These are phyloP conservation scores for Acanthamoeba royreba DNA, from an alignment of 208 protist genomes.

Conservation along the genomic window DNA sequence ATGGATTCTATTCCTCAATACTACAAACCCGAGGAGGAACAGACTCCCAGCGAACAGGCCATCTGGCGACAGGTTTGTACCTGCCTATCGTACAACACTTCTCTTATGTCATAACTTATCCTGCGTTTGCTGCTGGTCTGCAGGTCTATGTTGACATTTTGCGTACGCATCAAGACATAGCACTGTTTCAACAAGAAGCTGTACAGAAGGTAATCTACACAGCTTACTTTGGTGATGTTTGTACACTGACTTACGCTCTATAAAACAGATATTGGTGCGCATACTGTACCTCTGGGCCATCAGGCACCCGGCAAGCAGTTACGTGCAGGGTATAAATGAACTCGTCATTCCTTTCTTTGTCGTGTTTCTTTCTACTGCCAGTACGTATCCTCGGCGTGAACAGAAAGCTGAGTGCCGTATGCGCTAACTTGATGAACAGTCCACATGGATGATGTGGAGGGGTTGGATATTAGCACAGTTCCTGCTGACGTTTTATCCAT, in stretches of 20 bases:
- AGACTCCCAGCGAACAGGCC: slow-evolving; percentile 61
- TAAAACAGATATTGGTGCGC: slow-evolving; percentile 64
- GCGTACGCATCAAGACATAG: slow-evolving; percentile 69
- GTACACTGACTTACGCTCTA: neutral
- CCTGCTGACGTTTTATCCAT: slow-evolving; percentile 39
- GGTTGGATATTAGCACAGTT: neutral
- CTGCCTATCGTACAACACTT: neutral
- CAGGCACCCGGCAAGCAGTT: slow-evolving; percentile 83
- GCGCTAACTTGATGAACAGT: neutral
- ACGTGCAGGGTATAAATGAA: slow-evolving; percentile 91
- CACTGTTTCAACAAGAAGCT: slow-evolving; percentile 69
- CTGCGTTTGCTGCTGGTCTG: neutral
- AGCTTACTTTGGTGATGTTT: neutral
- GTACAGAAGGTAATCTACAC: slow-evolving; percentile 72
- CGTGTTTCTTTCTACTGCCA: slow-evolving; percentile 72
- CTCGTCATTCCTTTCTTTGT: slow-evolving; percentile 84
- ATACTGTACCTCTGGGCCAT: slow-evolving; percentile 86
- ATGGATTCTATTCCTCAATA: slow-evolving; percentile 65
- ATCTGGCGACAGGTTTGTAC: slow-evolving; percentile 64
- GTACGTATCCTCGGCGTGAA: neutral
- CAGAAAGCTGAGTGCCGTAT: neutral
- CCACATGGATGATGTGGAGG: neutral
- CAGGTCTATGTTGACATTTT: slow-evolving; percentile 79
- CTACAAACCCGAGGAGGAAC: slow-evolving; percentile 55
- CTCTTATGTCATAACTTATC: neutral